Percentiles rank a stretch among this genome's conserved stretches.
phyloP scores from a whole-genome alignment of 164 flowering plant genomes.

The Chloranthus sessilifolius region DNA sequence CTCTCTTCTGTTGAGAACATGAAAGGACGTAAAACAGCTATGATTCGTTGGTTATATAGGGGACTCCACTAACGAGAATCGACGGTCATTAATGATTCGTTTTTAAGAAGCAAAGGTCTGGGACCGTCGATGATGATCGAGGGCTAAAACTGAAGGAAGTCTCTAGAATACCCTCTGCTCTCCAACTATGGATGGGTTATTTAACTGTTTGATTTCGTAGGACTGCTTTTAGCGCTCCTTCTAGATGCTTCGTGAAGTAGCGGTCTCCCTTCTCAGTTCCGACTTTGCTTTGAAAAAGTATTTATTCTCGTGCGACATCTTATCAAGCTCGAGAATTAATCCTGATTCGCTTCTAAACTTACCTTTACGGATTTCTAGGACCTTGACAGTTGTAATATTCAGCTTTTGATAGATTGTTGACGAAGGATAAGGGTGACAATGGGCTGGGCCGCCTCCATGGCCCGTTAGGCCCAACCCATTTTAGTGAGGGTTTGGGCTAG shows the following conservation, averaged over 20 bases:
- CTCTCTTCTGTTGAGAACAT: neutral
- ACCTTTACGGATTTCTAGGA: no score
- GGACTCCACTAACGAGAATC: neutral
- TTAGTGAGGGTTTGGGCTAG: no score
- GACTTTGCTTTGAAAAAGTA: no score
- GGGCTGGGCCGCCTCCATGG: no score
- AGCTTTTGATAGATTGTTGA: no score
- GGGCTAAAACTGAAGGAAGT: conserved; percentile 6
- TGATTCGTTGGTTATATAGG: neutral
- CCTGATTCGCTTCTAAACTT: no score
- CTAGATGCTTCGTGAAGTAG: conserved; percentile 6
- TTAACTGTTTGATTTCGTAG: neutral
- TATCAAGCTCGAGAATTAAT: no score
- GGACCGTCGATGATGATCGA: neutral
- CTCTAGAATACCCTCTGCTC: neutral
- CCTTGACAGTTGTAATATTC: no score
- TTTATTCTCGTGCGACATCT: no score
- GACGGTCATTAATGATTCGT: conserved; percentile 5
- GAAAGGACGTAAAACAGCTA: neutral
- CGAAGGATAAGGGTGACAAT: no score
- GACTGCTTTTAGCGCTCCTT: neutral
- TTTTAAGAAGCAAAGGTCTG: neutral
- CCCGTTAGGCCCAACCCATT: no score
- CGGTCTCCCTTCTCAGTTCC: no score
- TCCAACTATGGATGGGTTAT: neutral